phyloP scores from a whole-genome alignment of 2,329 filamentous ascomycete species.

The Curvularia lunata region DNA sequence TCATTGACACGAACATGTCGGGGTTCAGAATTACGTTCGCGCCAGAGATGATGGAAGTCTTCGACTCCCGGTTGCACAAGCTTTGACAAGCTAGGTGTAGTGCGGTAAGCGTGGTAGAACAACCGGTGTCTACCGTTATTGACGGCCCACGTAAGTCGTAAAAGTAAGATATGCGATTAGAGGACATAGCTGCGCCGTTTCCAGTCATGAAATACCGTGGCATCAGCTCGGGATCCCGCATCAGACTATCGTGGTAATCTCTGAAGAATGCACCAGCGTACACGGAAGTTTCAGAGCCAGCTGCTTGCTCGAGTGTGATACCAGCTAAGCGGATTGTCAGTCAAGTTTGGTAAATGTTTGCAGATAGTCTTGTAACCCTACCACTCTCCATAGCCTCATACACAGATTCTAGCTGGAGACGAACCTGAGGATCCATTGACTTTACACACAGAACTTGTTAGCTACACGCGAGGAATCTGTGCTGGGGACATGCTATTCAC shows the following conservation, averaged over 20 bases:
- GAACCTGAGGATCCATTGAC: slow-evolving; percentile 35
- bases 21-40: slow-evolving; percentile 42
- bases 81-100: slow-evolving; percentile 29
- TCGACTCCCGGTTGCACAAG: slow-evolving; percentile 27
- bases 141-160: slow-evolving; percentile 26
- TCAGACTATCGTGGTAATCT: slow-evolving; percentile 14
- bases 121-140: slow-evolving; percentile 31
- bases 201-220: slow-evolving; percentile 1
- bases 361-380: slow-evolving; percentile 21
- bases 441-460: no score
- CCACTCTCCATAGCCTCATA: slow-evolving; percentile 50
- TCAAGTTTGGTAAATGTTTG: no score
- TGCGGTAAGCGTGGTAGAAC: slow-evolving; percentile 19
- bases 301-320: slow-evolving; percentile 11
- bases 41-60: slow-evolving; percentile 46
- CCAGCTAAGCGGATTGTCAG: no score
- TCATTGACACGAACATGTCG: slow-evolving; percentile 10
- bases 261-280: slow-evolving; percentile 12
- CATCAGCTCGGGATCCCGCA: no score
- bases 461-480: no score
- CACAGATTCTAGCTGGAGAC: slow-evolving; percentile 31
- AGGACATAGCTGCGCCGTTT: background rate
- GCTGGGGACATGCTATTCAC: no score
- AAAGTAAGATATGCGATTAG: slow-evolving; percentile 20
- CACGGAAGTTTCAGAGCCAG: slow-evolving; percentile 27